Evolutionary conservation across 768 basidiomycete genomes (phyloP).

Genomic region (Lactarius akahatsu): DNA sequence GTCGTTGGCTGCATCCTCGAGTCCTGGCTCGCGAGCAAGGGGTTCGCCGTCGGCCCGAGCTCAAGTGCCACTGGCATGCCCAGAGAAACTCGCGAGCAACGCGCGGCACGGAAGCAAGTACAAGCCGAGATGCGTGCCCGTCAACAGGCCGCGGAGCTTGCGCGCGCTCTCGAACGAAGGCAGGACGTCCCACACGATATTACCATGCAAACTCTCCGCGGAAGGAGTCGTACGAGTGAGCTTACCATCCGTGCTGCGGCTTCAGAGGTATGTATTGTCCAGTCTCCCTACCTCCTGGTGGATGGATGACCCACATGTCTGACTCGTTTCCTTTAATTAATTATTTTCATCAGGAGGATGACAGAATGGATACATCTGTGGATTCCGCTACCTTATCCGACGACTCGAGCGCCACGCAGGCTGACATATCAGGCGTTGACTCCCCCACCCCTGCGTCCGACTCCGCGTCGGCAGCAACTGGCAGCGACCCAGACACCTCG

Average conservation of each 20-base stretch:
- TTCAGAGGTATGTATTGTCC: slow-evolving; percentile 25
- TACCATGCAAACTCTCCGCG: slow-evolving; percentile 20
- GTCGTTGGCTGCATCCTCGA: slow-evolving; percentile 93
- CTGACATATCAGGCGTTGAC: slow-evolving; percentile 25
- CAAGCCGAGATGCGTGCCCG: slow-evolving; percentile 55
- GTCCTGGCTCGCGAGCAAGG: slow-evolving; percentile 87
- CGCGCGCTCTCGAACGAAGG: slow-evolving; percentile 56
- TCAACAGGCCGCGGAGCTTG: slow-evolving; percentile 58
- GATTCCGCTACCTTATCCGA: slow-evolving; percentile 27
- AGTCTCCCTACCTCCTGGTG: not conserved
- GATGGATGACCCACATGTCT: slow-evolving; percentile 2
- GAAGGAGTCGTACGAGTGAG: slow-evolving; percentile 5
- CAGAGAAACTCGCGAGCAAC: slow-evolving; percentile 72
- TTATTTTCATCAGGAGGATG: slow-evolving; percentile 32
- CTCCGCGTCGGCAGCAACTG: slow-evolving; percentile 35
- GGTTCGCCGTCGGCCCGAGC: slow-evolving; percentile 82
- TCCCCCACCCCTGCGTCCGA: slow-evolving; percentile 27
- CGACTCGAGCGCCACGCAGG: slow-evolving; percentile 19
- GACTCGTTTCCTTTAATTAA: slow-evolving; percentile 2
- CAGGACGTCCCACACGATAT: slow-evolving; percentile 28
- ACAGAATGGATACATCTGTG: slow-evolving; percentile 27
- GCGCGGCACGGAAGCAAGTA: slow-evolving; percentile 59
- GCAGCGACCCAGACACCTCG: slow-evolving; percentile 60
- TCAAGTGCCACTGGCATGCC: slow-evolving; percentile 72
- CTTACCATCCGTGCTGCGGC: slow-evolving; percentile 7